Conservation (phyloP, 352 stramenopile genomes). For the Pythium coloratum region DNA sequence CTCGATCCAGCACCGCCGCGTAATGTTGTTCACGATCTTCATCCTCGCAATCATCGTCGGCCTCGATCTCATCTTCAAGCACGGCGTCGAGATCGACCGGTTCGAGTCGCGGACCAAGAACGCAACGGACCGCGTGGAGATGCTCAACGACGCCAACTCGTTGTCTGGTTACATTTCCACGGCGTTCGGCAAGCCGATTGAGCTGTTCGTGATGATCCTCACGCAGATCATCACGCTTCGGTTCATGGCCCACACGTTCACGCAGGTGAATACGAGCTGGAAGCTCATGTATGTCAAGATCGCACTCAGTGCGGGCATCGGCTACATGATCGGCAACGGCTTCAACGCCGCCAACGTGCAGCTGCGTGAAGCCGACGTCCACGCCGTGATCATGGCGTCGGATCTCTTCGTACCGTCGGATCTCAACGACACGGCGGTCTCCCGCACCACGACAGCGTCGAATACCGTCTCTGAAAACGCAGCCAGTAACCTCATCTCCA, state of each 20-base stretch:
- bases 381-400: background rate
- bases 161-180: background rate
- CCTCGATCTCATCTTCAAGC: background rate
- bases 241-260: background rate
- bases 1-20: background rate
- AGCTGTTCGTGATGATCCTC: constrained; percentile 6
- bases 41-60: background rate
- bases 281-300: background rate
- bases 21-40: background rate
- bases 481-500: constrained; percentile 2
- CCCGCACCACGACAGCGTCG: background rate
- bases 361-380: constrained; percentile 2
- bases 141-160: constrained; percentile 5
- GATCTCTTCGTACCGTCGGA: constrained; percentile 5
- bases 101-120: background rate
- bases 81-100: background rate
- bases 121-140: background rate
- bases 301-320: background rate
- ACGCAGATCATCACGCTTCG: constrained; percentile 9
- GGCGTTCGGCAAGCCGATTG: constrained; percentile 4
- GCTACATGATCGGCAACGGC: constrained; percentile 8
- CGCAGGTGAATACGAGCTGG: background rate
- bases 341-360: constrained; percentile 2
- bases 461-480: background rate
- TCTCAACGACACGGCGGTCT: background rate